Base-by-base conservation (phyloP, 805 yeast genomes). In the Candida pseudofarinosa region DNA sequence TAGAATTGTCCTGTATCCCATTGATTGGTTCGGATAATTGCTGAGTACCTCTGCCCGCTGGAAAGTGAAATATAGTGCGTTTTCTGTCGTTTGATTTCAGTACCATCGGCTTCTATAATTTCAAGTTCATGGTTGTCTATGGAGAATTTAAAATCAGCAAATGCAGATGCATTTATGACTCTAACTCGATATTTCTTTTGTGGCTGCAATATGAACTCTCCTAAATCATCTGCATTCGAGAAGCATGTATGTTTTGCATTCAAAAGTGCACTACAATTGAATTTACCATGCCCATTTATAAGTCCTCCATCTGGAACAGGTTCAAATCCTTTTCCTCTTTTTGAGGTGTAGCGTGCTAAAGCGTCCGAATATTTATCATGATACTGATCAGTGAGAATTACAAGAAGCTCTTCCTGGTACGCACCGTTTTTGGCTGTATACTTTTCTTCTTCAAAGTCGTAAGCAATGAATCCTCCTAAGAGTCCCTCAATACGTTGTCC, bases 321-420 rank as follows among this genome's bases (percentile, higher is more conserved):
- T 38, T 54, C 59, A 16, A 44, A 42, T 40, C 69, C 65, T 46
- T 59, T 76, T 50, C 56, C 73, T 41, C 56, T 60, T 4, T 77
- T 68, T 14, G 69, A 73, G 35, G 63, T 48, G 43, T 67, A 73
- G 14, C 51, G 63, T 2, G 54, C 53, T 30, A 71, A 32, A 35
- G 56, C 58, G 2, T 35, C 46, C 13, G 46, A 41, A 13, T 54
- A 56, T 42, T 8, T 57, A 15, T 50, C 51, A 3, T 48, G 46
- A 46, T 61, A 63, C 7, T 49, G 42, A 50, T 68, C 73, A 33
- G 50, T 53, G 41, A 41, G 13, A 13, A 26, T 35, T 6, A 41
- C 40, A 20, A 41, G 32, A n/a, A 41, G 19, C 14, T 41, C 44
- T 13, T 36, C 30, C 14, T 41, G 39, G 16, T 41, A 41, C 7